Evolutionary conservation across 139 green algal species (phyloP), one percentile per base, ranked within the genome.

Genomic region (Trebouxia sp.): DNA sequence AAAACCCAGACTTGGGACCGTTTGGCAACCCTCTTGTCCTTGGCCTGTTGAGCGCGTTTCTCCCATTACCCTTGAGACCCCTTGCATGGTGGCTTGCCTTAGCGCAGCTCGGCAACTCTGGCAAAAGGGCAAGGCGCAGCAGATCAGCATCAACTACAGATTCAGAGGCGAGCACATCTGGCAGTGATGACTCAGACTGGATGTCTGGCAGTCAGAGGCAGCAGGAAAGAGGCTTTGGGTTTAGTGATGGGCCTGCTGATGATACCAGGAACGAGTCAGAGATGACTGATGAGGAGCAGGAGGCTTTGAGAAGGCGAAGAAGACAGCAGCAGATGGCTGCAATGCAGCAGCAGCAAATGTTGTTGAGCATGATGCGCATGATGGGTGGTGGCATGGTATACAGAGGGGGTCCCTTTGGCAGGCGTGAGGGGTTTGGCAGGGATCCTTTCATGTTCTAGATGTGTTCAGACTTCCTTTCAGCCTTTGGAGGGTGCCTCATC

Each of bases 361-460:
- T 77, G 69, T 32, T 56, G 20, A 51, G 55, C 41, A 77, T 77
- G 41, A 77, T 77, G 69, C 43, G 69, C 26, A 51, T 56, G 22
- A 77, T 77, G 69, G 43, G 69, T 30, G 62, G 58, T 0, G 58
- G 58, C 32, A 70, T 70, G 56, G 38, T 67, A 11, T 39, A 53
- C 43, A 53, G 69, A 28, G 69, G 69, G 41, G 69, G 67, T 10
- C 67, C 67, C 6, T 76, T 76, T 38, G 67, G 69, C 26, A 77
- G 53, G 41, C 69, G 43, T 14, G 69, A 35, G 6, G 62, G 62
- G 3, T 72, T 43, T 10, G 6, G 62, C 5, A 72, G 62, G 62
- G 62, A 41, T 1, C 69, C 69, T 41, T 77, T 77, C 41, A 77
- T 77, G 69, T 77, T 77, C 24, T 77, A 20, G n/a, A n/a, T n/a